Base-by-base conservation (phyloP, 2,329 filamentous ascomycete genomes). In the Botryotinia globosa region DNA sequence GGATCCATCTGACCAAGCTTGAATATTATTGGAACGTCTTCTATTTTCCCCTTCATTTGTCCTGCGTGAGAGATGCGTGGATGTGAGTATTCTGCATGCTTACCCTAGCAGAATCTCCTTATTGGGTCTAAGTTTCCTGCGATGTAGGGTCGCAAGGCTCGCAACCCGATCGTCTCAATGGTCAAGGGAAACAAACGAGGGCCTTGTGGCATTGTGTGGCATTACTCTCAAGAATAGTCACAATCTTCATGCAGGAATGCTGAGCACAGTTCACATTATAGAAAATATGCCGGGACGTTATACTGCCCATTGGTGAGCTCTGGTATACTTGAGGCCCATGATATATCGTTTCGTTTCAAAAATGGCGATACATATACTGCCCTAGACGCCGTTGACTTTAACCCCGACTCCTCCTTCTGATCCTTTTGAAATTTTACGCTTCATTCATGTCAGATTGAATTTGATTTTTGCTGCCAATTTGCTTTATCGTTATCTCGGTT, bases 331-430 rank as follows among this genome's bases (percentile, higher is more conserved):
- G 77, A 75, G 73, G 72, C 68, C 67, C 70, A 73, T 76, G 54
- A 72, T 71, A 74, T 74, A 74, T 74, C 74, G 65, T 63, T 39
- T 51, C 70, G 62, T 67, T 67, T 72, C 45, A 10, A 62, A 54
- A 62, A 72, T 69, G 39, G 65, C 71, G 71, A 77, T 79, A 80
- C 77, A 80, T 80, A 80, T 80, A 80, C 75, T 76, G 75, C 65
- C 58, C 61, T 79, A 80, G 74, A 68, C 77, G 79, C 79, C 77
- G 75, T 74, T 73, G 68, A 75, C 76, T 66, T 72, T 73, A 29
- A 73, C 73, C 44, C 70, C 34, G 74, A 73, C 74, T 74, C 72
- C 74, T 77, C 73, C 73, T 77, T 78, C 70, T 75, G 42, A 74
- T 72, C 62, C 74, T 76, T 78, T 78, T 76, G 76, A 75, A 73